Evolutionary conservation across 1,284 basidiomycete genomes (phyloP).

Genomic region (Ceratobasidium sp.): DNA sequence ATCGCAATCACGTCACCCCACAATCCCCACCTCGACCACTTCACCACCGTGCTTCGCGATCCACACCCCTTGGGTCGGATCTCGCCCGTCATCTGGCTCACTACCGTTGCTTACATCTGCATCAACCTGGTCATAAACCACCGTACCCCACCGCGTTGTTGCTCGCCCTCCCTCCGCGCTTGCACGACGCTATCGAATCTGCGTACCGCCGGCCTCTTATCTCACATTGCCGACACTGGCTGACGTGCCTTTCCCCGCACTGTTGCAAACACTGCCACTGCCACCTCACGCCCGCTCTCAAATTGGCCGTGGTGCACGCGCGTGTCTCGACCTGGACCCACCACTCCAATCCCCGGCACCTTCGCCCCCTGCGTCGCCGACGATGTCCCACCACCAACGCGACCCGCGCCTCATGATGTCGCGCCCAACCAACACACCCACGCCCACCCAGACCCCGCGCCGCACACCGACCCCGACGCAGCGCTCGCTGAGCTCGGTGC

Average conservation of each 20-base stretch:
- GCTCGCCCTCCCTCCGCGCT: constrained; percentile 11
- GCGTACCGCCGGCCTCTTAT: constrained; percentile 36
- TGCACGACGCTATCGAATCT: background rate
- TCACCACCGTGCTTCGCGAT: constrained; percentile 32
- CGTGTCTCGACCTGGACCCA: constrained; percentile 33
- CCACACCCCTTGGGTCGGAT: constrained; percentile 19
- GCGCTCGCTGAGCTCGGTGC: background rate
- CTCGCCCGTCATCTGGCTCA: constrained; percentile 13
- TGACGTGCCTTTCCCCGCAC: constrained; percentile 39
- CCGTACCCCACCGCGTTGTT: constrained; percentile 3
- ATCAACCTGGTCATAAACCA: constrained; percentile 41
- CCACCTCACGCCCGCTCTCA: constrained; percentile 26
- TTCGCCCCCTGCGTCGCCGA: constrained; percentile 20
- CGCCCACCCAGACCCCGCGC: constrained; percentile 34
- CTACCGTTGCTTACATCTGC: background rate
- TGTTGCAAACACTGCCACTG: background rate
- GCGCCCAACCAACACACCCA: constrained; percentile 11
- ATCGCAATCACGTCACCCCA: constrained; percentile 38
- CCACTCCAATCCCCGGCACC: constrained; percentile 12
- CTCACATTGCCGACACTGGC: constrained; percentile 33
- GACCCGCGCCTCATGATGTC: constrained; percentile 32
- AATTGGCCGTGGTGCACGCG: constrained; percentile 32
- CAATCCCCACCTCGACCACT: constrained; percentile 26
- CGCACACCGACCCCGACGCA: constrained; percentile 30
- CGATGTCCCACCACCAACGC: constrained; percentile 13